phyloP scores from a whole-genome alignment of 106 monocot species.

The Xerophyta viscosa region DNA sequence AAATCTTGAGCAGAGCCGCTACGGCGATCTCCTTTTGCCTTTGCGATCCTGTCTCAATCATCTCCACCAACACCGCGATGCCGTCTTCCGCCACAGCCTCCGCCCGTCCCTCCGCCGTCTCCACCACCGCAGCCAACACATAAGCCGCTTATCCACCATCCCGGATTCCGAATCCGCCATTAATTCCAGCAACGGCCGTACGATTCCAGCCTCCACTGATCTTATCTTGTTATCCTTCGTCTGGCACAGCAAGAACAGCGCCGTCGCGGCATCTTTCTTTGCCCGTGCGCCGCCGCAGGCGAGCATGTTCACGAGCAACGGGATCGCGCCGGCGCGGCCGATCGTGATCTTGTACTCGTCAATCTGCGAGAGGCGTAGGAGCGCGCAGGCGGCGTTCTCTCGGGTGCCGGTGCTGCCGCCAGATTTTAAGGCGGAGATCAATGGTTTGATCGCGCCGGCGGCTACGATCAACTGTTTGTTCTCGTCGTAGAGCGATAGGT shows the following conservation, averaged over 20 bases:
- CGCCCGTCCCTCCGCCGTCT: slow-evolving; percentile 26
- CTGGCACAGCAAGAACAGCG: slow-evolving; percentile 57
- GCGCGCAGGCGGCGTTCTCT: slow-evolving; percentile 80
- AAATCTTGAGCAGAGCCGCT: slow-evolving; percentile 38
- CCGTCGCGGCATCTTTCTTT: slow-evolving; percentile 84
- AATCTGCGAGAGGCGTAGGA: slow-evolving; percentile 55
- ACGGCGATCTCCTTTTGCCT: slow-evolving; percentile 55
- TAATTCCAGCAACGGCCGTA: slow-evolving; percentile 58
- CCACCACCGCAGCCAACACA: slow-evolving; percentile 33
- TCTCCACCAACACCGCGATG: slow-evolving; percentile 67
- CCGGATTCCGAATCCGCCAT: slow-evolving; percentile 74
- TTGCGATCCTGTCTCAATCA: slow-evolving; percentile 46
- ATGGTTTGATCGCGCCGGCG: slow-evolving; percentile 59
- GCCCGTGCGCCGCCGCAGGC: slow-evolving; percentile 47
- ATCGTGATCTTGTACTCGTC: slow-evolving; percentile 47
- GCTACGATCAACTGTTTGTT: slow-evolving; percentile 63
- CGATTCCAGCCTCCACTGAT: slow-evolving; percentile 55
- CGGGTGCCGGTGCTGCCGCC: slow-evolving; percentile 41
- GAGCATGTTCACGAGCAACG: slow-evolving; percentile 47
- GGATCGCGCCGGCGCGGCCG: slow-evolving; percentile 73
- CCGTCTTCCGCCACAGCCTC: slow-evolving; percentile 65
- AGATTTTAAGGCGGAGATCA: slow-evolving; percentile 39
- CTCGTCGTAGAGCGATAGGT: slow-evolving; percentile 51
- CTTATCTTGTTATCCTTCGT: slow-evolving; percentile 51
- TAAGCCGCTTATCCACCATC: slow-evolving; percentile 77